A percentile compares a stretch with the other conserved stretches of the same genome.
These are phyloP conservation scores for Abrus precatorius DNA, from an alignment of 306 rosid genomes.

Conservation along the genomic window DNA sequence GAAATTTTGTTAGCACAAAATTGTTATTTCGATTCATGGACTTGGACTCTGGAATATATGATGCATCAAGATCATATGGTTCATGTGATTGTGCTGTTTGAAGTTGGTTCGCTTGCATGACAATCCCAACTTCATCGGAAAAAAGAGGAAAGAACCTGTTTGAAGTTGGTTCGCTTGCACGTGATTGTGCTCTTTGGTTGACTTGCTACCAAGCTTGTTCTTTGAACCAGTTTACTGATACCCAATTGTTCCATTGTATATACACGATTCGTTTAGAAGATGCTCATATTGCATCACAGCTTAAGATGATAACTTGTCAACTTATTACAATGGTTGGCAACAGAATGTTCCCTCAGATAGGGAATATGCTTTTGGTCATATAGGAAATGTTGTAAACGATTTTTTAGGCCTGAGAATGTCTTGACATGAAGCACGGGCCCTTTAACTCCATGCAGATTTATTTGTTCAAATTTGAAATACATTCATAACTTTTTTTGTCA, in stretches of 20 bases:
- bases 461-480: constrained; percentile 35
- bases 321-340: constrained; percentile 26
- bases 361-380: background rate
- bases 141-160: background rate
- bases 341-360: constrained; percentile 11
- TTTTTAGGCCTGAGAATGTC: constrained; percentile 30
- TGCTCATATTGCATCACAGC: constrained; percentile 31
- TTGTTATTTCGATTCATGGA: constrained; percentile 25
- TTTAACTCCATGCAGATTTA: constrained; percentile 21
- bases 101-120: constrained; percentile 34
- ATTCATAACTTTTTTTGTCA: constrained; percentile 29
- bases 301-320: constrained; percentile 24
- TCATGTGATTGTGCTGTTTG: constrained; percentile 11
- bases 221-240: constrained; percentile 44
- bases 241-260: constrained; percentile 38
- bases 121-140: background rate
- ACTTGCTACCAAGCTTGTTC: constrained; percentile 22
- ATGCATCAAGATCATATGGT: constrained; percentile 24
- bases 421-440: constrained; percentile 31
- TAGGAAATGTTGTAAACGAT: constrained; percentile 38
- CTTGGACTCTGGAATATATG: constrained; percentile 35
- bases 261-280: constrained; percentile 41
- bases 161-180: constrained; percentile 35
- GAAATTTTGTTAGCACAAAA: constrained; percentile 10
- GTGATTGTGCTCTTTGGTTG: constrained; percentile 7